Conservation (phyloP, 306 rosid genomes). For the Cucumis hystrix region DNA sequence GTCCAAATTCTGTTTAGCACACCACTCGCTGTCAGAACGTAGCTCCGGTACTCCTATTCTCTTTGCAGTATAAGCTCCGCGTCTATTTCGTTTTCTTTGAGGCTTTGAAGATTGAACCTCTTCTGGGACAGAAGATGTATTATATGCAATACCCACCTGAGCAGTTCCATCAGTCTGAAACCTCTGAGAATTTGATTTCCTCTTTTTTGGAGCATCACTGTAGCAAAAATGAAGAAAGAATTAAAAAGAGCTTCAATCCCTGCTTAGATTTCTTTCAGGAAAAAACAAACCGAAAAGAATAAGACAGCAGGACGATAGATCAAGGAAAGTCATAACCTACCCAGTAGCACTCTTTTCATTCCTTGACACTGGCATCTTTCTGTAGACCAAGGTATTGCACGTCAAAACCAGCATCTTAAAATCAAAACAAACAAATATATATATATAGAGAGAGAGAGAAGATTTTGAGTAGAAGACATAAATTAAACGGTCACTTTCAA, state of each 20-base stretch:
- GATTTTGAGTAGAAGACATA: not conserved
- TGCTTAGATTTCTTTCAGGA: not conserved
- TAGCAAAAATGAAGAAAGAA: not conserved
- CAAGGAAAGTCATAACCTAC: constrained; percentile 5
- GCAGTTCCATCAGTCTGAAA: constrained; percentile 10
- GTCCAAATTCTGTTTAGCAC: not conserved
- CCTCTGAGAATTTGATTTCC: constrained; percentile 16
- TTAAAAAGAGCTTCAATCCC: not conserved
- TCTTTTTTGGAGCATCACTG: constrained; percentile 34
- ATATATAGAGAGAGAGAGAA: no score
- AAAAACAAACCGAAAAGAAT: not conserved
- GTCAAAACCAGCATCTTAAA: constrained; percentile 7
- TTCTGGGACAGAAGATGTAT: not conserved
- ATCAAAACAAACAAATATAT: not conserved
- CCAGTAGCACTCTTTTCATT: constrained; percentile 11
- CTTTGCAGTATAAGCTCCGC: not conserved
- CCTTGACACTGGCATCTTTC: not conserved
- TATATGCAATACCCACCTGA: not conserved
- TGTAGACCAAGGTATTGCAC: not conserved
- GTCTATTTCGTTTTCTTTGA: not conserved
- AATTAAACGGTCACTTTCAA: not conserved
- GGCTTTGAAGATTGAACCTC: not conserved
- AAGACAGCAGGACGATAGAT: not conserved
- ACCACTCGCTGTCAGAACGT: not conserved
- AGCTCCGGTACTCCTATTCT: not conserved